Conservation (phyloP, 169 alveolate genomes). For the Eimeria tenella region DNA sequence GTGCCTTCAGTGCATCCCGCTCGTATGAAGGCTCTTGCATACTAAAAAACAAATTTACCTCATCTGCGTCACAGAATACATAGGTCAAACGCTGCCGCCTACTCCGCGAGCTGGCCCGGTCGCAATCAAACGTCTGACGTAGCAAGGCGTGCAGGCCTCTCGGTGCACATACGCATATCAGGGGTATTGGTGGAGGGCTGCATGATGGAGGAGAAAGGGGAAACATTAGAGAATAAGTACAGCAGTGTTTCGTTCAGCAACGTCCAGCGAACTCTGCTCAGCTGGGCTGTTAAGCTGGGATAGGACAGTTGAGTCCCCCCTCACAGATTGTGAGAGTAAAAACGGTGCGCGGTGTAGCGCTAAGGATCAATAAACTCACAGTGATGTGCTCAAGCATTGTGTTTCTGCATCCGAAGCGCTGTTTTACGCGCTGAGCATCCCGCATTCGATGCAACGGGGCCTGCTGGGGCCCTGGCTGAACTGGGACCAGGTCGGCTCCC, state of each 20-base stretch:
- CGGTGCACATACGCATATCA: conserved; percentile 69
- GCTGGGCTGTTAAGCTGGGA: neutral
- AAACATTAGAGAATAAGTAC: conserved; percentile 56
- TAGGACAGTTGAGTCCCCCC: conserved; percentile 38
- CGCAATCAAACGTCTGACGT: conserved; percentile 62
- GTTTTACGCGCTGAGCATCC: neutral
- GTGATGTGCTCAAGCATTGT: neutral
- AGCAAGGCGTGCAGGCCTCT: conserved; percentile 69
- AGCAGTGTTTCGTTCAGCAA: conserved; percentile 2
- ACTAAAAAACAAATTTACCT: conserved; percentile 14
- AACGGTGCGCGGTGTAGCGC: conserved; percentile 39
- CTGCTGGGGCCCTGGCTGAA: conserved; percentile 63
- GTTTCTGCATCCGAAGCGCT: neutral
- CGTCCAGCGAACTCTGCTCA: neutral
- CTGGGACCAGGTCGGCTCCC: conserved; percentile 29
- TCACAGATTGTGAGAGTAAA: conserved; percentile 23
- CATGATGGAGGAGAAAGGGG: conserved; percentile 76
- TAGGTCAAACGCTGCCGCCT: conserved; percentile 68
- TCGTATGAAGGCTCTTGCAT: neutral
- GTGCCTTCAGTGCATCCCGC: neutral
- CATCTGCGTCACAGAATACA: conserved; percentile 63
- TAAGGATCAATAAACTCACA: conserved; percentile 3
- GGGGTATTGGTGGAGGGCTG: conserved; percentile 75
- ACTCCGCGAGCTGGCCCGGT: conserved; percentile 51
- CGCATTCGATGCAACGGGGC: conserved; percentile 62